Conservation (phyloP, 169 alveolate species). For the Plasmodium cynomolgi region DNA sequence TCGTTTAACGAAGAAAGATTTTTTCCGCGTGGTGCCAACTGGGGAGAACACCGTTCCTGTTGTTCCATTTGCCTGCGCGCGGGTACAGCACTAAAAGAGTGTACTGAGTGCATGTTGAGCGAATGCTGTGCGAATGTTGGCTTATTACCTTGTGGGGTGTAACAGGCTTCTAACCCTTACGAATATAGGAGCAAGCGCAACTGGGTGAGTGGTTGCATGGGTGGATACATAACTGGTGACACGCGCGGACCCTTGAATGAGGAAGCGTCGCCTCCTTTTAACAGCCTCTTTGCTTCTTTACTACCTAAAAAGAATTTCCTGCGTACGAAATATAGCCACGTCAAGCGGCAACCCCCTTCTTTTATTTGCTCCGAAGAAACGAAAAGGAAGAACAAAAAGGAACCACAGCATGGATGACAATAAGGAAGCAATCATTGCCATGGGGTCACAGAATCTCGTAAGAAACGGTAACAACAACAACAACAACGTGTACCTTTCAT, state of each 20-base stretch:
- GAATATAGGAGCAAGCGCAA: neutral
- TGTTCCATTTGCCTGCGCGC: neutral
- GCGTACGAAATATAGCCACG: neutral
- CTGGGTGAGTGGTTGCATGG: neutral
- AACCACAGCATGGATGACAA: constrained; percentile 11
- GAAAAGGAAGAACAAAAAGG: neutral
- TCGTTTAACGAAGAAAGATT: neutral
- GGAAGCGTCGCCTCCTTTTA: neutral
- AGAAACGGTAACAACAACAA: constrained; percentile 16
- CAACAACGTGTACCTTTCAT: constrained; percentile 25
- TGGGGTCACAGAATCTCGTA: constrained; percentile 6
- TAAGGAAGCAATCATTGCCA: constrained; percentile 22
- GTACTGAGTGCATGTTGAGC: neutral
- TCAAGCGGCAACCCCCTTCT: neutral
- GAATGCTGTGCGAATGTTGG: neutral
- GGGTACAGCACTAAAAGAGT: neutral
- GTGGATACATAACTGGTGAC: neutral
- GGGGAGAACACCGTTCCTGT: neutral
- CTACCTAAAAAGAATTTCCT: neutral
- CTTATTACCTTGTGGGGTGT: neutral
- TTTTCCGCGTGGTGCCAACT: neutral
- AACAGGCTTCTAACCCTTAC: neutral
- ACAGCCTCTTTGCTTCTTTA: neutral
- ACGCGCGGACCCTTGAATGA: constrained; percentile 10
- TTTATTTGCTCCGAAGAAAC: neutral